Percentiles rank a stretch among this genome's conserved stretches.
Evolutionary conservation across 164 flowering plant genomes (phyloP).

Genomic region (Dillenia suffruticosa): DNA sequence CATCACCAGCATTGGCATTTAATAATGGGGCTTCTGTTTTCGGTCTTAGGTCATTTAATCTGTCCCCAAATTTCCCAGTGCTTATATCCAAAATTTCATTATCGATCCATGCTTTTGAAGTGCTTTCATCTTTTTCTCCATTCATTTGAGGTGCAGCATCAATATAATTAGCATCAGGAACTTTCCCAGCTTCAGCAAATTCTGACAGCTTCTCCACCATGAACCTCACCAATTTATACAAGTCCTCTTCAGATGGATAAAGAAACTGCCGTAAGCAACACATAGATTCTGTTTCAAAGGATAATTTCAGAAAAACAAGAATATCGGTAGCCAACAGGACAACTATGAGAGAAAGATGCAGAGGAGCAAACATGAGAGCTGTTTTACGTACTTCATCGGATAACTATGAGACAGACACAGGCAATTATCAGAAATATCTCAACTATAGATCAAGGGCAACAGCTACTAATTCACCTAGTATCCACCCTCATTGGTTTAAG

Average conservation of each 20-base stretch:
- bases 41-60: slow-evolving; percentile 24
- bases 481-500: too few species aligned
- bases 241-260: slow-evolving; percentile 83
- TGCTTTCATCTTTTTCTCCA: slow-evolving; percentile 7
- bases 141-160: slow-evolving; percentile 4
- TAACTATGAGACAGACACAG: too few species aligned
- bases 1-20: slow-evolving; percentile 3
- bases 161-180: slow-evolving; percentile 7
- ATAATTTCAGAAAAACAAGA: slow-evolving; percentile 32
- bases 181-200: slow-evolving; percentile 22
- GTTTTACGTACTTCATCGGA: too few species aligned
- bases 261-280: slow-evolving; percentile 85
- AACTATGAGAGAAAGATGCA: slow-evolving; percentile 13
- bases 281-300: slow-evolving; percentile 48
- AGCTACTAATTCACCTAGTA: too few species aligned
- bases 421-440: too few species aligned
- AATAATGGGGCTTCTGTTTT: slow-evolving; percentile 17
- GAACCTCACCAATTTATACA: slow-evolving; percentile 63
- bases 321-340: slow-evolving; percentile 6
- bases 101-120: slow-evolving; percentile 13
- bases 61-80: slow-evolving; percentile 15
- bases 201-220: slow-evolving; percentile 63
- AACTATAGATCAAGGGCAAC: too few species aligned
- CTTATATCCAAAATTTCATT: slow-evolving; percentile 11
- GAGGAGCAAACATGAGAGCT: neutral